Evolutionary conservation across 192 early-diverging fungal species (phyloP).

Genomic region (Backusella liffmaniae): DNA sequence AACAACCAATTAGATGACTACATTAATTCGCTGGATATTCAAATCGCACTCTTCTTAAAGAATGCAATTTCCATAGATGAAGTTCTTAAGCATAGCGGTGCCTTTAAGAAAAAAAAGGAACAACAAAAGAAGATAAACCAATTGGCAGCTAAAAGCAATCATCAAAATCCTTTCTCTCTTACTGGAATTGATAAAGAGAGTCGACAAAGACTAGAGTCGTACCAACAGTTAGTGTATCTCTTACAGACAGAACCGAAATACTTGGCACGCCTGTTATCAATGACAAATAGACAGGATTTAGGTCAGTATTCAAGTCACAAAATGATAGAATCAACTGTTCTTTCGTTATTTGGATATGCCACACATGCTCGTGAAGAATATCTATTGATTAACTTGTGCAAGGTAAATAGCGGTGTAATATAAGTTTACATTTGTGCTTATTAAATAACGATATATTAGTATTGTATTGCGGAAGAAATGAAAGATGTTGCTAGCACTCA

Average conservation of each 20-base stretch:
- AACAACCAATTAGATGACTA: slow-evolving; percentile 79
- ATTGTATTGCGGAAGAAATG: slow-evolving; percentile 88
- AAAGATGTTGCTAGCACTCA: slow-evolving; percentile 78
- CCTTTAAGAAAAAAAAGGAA: slow-evolving; percentile 44
- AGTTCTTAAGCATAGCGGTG: slow-evolving; percentile 54
- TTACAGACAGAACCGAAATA: slow-evolving; percentile 96
- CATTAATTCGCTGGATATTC: slow-evolving; percentile 88
- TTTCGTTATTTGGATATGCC: slow-evolving; percentile 96
- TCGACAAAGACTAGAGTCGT: slow-evolving; percentile 67
- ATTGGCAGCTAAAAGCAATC: slow-evolving; percentile 19
- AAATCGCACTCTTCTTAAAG: slow-evolving; percentile 94
- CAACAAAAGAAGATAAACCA: slow-evolving; percentile 44
- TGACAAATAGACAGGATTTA: slow-evolving; percentile 78
- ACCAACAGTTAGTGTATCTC: slow-evolving; percentile 94
- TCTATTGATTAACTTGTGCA: slow-evolving; percentile 90
- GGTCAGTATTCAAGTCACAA: slow-evolving; percentile 63
- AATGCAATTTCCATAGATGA: slow-evolving; percentile 97
- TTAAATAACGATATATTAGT: slow-evolving; percentile 20
- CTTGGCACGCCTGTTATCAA: slow-evolving; percentile 84
- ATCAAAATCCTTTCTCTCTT: slow-evolving; percentile 59
- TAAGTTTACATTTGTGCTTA: background rate
- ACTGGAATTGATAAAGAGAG: slow-evolving; percentile 85
- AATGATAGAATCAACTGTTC: slow-evolving; percentile 87
- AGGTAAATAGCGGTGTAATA: slow-evolving; percentile 41
- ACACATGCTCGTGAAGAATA: slow-evolving; percentile 97